A percentile compares a stretch with the other conserved stretches of the same genome.
These are phyloP conservation scores for Whalleya microplaca DNA, from an alignment of 2,329 filamentous ascomycete genomes.

Conservation along the genomic window DNA sequence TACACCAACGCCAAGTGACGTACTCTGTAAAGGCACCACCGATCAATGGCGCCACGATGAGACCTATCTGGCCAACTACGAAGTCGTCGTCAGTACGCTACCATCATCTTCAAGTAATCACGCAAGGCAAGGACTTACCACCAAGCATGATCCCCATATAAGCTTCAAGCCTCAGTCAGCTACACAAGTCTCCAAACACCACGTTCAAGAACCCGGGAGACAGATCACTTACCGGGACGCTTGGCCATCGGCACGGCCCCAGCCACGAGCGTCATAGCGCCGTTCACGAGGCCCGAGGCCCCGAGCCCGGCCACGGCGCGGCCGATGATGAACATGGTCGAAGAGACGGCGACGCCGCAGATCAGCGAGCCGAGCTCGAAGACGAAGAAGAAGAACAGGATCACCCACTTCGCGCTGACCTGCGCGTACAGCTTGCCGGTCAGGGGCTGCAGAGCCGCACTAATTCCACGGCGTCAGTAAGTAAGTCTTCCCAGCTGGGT, in stretches of 20 bases:
- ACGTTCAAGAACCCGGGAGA: neutral
- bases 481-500: constrained; percentile 21
- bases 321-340: constrained; percentile 57
- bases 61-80: constrained; percentile 46
- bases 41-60: constrained; percentile 52
- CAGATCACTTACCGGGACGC: constrained; percentile 36
- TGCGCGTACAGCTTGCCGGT: constrained; percentile 55
- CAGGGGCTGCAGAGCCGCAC: constrained; percentile 54
- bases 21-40: constrained; percentile 47
- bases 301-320: constrained; percentile 59
- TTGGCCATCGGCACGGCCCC: constrained; percentile 44
- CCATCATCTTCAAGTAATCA: neutral
- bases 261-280: constrained; percentile 54
- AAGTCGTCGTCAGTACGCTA: constrained; percentile 1
- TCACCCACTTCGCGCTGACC: constrained; percentile 44
- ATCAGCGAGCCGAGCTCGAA: constrained; percentile 61
- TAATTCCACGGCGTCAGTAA: constrained; percentile 29
- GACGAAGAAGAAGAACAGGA: constrained; percentile 47
- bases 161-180: constrained; percentile 2
- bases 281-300: constrained; percentile 55
- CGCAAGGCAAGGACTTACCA: constrained; percentile 25
- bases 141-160: constrained; percentile 28
- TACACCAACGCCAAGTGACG: constrained; percentile 49
- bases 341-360: constrained; percentile 54
- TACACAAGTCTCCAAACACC: neutral